A percentile compares a stretch with the other conserved stretches of the same genome.
These are phyloP conservation scores for Linderniella brevidens DNA, from an alignment of 257 asterid species.

Conservation along the genomic window DNA sequence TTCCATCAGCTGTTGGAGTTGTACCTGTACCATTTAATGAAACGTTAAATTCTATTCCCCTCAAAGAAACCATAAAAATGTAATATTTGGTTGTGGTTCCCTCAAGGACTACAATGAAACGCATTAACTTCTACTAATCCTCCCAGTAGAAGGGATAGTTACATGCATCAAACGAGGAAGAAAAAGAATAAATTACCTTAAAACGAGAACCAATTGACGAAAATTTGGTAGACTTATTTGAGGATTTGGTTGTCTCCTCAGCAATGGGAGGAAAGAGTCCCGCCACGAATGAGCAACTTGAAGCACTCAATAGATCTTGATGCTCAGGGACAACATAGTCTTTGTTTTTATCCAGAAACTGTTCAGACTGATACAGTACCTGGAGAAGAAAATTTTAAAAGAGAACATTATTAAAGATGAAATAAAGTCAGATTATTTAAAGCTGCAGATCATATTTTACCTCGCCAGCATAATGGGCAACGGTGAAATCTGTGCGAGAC, in stretches of 20 bases:
- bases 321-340: conserved; percentile 95
- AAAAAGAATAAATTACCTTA: conserved; percentile 37
- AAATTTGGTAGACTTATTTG: conserved; percentile 84
- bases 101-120: no score
- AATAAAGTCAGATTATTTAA: conserved; percentile 7
- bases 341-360: conserved; percentile 91
- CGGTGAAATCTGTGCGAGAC: conserved; percentile 81
- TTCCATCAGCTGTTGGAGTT: conserved; percentile 95
- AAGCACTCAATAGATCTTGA: conserved; percentile 66
- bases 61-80: conserved; percentile 10
- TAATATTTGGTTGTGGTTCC: no score
- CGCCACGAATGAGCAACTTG: conserved; percentile 78
- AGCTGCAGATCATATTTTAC: conserved; percentile 22
- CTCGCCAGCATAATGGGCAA: conserved; percentile 99
- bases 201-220: conserved; percentile 94
- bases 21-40: conserved; percentile 40
- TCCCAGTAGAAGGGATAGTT: not conserved
- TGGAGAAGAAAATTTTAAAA: conserved; percentile 18
- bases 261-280: conserved; percentile 71
- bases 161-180: no score
- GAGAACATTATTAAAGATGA: conserved; percentile 11
- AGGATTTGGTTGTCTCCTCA: conserved; percentile 70
- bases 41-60: conserved; percentile 5
- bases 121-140: no score
- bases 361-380: conserved; percentile 91